phyloP scores from a whole-genome alignment of 805 yeast species.

The Torulaspora gathmanii region DNA sequence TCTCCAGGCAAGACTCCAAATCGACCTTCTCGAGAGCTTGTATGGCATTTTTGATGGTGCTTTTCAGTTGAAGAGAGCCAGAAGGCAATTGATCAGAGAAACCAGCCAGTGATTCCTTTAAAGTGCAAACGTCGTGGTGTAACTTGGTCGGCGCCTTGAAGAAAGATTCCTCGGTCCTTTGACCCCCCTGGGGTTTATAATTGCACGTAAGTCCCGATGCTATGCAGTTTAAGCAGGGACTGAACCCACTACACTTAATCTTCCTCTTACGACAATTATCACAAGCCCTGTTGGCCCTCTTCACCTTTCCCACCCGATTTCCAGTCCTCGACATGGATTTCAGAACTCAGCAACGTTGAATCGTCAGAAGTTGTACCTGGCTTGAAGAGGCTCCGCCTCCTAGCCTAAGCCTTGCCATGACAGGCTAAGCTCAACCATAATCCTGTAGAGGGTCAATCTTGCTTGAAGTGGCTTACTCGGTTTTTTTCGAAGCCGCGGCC shows the following conservation, averaged over 20 bases:
- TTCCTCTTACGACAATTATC: conserved; percentile 52
- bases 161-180: background rate
- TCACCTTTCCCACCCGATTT: background rate
- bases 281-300: conserved; percentile 42
- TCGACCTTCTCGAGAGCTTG: conserved; percentile 7
- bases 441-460: too few species aligned
- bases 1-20: conserved; percentile 6
- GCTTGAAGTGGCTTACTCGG: too few species aligned
- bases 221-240: conserved; percentile 47
- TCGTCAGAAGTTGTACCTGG: background rate
- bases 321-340: background rate
- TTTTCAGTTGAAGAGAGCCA: conserved; percentile 1
- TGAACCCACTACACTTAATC: conserved; percentile 52
- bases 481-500: too few species aligned
- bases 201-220: conserved; percentile 12
- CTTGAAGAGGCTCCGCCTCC: background rate
- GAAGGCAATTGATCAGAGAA: background rate
- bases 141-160: conserved; percentile 9
- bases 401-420: background rate
- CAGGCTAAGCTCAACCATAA: too few species aligned
- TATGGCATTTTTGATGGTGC: conserved; percentile 3
- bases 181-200: background rate
- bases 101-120: background rate
- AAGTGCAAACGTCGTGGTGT: background rate
- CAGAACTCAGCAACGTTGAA: background rate